A percentile compares a stretch with the other conserved stretches of the same genome.
These are phyloP conservation scores for Oidiodendron maius DNA, from an alignment of 495 filamentous ascomycete genomes.

Conservation along the genomic window DNA sequence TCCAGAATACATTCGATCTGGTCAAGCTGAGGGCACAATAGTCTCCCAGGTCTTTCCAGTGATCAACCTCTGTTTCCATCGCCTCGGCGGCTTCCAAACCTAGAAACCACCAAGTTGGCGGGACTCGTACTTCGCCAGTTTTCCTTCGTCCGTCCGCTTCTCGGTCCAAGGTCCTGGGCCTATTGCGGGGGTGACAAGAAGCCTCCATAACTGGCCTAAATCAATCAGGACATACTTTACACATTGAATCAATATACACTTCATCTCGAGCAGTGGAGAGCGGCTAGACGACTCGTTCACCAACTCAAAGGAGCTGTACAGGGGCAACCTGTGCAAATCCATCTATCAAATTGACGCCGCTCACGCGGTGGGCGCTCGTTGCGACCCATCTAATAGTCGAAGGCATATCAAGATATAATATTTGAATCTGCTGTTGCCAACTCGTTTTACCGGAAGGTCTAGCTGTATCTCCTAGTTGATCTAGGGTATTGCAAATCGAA, in stretches of 20 bases:
- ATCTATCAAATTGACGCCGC: slow-evolving; percentile 26
- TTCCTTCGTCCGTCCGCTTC: slow-evolving; percentile 85
- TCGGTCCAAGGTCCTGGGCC: slow-evolving; percentile 85
- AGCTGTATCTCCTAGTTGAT: too few relatives aligned
- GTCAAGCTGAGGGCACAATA: not conserved
- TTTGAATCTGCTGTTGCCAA: not conserved
- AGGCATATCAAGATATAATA: too few relatives aligned
- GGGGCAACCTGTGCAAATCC: slow-evolving; percentile 23
- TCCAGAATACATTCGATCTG: too few relatives aligned
- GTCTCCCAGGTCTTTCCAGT: not conserved
- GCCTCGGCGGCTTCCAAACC: slow-evolving; percentile 6
- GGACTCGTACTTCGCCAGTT: slow-evolving; percentile 69
- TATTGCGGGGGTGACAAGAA: slow-evolving; percentile 94
- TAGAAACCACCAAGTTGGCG: slow-evolving; percentile 62
- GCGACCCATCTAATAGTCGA: slow-evolving; percentile 22
- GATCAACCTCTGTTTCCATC: not conserved
- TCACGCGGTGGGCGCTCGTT: slow-evolving; percentile 26
- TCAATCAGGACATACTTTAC: not conserved
- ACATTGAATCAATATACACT: slow-evolving; percentile 8
- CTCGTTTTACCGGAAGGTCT: too few relatives aligned
- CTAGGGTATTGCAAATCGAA: slow-evolving; percentile 10
- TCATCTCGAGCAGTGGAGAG: slow-evolving; percentile 1
- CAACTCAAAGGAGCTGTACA: slow-evolving; percentile 17
- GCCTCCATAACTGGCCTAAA: slow-evolving; percentile 82
- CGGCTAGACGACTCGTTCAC: slow-evolving; percentile 5